Conservation (phyloP, 78 protist genomes). For the Dictyostelium citrinum region DNA sequence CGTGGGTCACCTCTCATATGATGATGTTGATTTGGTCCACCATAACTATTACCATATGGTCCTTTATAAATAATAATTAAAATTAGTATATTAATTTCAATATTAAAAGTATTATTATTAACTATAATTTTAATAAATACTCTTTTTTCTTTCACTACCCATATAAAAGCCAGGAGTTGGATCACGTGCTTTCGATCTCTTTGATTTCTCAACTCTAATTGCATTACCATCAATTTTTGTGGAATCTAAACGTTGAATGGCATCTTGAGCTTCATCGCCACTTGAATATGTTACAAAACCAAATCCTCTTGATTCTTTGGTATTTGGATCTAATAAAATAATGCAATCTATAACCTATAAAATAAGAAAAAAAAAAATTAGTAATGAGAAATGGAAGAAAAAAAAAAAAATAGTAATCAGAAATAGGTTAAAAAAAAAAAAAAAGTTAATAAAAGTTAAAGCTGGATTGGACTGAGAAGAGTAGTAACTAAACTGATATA, state of each 20-base stretch:
- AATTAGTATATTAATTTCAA: neutral
- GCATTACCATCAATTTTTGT: constrained; percentile 52
- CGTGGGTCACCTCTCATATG: constrained; percentile 5
- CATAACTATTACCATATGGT: neutral
- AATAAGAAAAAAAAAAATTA: neutral
- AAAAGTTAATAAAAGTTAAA: too few relatives aligned
- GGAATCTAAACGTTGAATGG: constrained; percentile 28
- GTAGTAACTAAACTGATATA: too few relatives aligned
- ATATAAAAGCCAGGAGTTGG: constrained; percentile 68
- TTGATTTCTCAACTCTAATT: constrained; percentile 55
- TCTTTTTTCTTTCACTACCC: constrained; percentile 59
- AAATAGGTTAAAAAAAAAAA: too few relatives aligned
- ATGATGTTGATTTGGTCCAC: constrained; percentile 25
- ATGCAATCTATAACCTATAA: constrained; percentile 31
- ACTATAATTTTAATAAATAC: neutral
- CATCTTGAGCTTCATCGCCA: constrained; percentile 52
- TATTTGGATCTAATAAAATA: constrained; percentile 65
- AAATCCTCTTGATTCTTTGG: constrained; percentile 60
- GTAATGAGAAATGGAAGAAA: neutral
- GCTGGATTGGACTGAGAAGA: too few relatives aligned
- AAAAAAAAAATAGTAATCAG: neutral
- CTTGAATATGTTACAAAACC: constrained; percentile 40
- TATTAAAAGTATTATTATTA: neutral
- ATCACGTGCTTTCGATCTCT: constrained; percentile 65
- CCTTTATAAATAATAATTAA: neutral